Evolutionary conservation across 2,329 filamentous ascomycete genomes (phyloP).

Genomic region (Talaromyces sp.): DNA sequence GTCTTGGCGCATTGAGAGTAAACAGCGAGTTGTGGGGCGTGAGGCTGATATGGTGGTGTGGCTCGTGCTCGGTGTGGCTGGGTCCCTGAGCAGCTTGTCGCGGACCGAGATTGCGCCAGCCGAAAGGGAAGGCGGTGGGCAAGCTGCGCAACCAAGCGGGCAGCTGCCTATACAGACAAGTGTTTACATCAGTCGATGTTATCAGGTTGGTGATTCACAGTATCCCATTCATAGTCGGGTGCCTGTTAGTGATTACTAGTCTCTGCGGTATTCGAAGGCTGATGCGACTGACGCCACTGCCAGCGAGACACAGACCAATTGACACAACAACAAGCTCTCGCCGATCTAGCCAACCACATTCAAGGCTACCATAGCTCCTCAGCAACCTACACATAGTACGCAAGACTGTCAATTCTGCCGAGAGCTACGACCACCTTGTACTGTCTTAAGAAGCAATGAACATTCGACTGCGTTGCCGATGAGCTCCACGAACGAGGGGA

Average conservation of each 20-base stretch:
- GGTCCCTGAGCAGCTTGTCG: not conserved
- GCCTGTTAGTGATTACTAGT: not conserved
- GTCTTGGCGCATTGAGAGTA: not conserved
- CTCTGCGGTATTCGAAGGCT: not conserved
- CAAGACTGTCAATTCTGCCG: not conserved
- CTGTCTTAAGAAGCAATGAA: conserved; percentile 51
- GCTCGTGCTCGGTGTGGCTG: not conserved
- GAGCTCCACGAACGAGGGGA: conserved; percentile 67
- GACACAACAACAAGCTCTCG: not conserved
- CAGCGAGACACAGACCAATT: not conserved
- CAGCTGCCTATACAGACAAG: not conserved
- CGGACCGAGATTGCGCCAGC: not conserved
- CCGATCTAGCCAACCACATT: conserved; percentile 3
- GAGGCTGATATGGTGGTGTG: not conserved
- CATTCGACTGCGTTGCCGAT: conserved; percentile 53
- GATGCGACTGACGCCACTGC: not conserved
- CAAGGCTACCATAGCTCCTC: not conserved
- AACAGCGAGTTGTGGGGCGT: not conserved
- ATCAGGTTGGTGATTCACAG: not conserved
- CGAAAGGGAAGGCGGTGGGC: conserved; percentile 4
- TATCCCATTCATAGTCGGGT: not conserved
- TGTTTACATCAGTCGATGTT: conserved; percentile 5
- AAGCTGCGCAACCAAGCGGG: not conserved
- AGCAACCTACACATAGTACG: not conserved
- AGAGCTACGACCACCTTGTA: not conserved